phyloP scores from a whole-genome alignment of 257 asterid genomes.

The Ligustrum vulgare region DNA sequence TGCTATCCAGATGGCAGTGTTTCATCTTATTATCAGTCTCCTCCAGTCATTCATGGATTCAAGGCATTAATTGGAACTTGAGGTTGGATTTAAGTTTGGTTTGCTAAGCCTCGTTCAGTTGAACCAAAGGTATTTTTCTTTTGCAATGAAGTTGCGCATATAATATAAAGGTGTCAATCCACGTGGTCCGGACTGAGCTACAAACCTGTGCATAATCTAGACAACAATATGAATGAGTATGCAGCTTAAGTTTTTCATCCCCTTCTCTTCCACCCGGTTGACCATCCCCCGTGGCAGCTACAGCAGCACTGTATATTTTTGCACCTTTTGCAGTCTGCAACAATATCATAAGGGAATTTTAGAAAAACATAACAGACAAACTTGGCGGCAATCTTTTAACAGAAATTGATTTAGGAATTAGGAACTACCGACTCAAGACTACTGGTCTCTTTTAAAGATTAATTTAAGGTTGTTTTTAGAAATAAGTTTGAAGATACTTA shows the following conservation, averaged over 20 bases:
- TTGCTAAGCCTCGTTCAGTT: not conserved
- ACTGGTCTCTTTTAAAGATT: not conserved
- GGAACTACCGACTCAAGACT: not conserved
- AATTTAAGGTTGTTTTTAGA: not conserved
- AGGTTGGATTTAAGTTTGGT: not conserved
- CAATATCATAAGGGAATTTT: conserved; percentile 19
- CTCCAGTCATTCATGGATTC: not conserved
- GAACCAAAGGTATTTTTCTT: conserved; percentile 12
- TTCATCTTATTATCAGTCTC: not conserved
- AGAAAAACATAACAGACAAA: not conserved
- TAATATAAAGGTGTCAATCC: no score
- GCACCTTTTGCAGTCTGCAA: conserved; percentile 86
- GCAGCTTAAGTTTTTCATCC: conserved; percentile 80
- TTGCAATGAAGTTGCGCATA: not conserved
- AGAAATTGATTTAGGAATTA: no score
- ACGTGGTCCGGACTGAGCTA: not conserved
- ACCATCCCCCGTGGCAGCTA: conserved; percentile 62
- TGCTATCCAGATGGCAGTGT: not conserved
- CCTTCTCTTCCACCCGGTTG: conserved; percentile 69
- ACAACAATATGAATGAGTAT: conserved; percentile 90
- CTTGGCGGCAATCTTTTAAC: not conserved
- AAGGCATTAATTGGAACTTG: not conserved
- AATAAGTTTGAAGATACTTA: not conserved
- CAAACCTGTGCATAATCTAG: conserved; percentile 87
- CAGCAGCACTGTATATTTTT: conserved; percentile 73